These are phyloP conservation scores for Kandelia obovata DNA, from an alignment of 345 rosid species.

Conservation along the genomic window DNA sequence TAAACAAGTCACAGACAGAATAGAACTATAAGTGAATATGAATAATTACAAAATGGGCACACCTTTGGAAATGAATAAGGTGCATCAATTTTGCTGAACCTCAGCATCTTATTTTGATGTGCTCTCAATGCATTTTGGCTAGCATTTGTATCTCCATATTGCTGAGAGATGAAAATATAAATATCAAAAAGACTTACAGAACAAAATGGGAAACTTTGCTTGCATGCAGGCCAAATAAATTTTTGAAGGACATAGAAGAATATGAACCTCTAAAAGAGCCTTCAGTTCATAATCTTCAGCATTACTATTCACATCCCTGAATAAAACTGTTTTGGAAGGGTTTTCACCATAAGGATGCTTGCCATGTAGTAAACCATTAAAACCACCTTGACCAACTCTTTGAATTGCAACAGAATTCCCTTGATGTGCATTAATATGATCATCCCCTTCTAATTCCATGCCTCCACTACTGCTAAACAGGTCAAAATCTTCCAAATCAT, in stretches of 20 bases:
- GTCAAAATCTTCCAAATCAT: constrained; percentile 82
- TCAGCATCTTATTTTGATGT: constrained; percentile 18
- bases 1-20: neutral
- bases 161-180: constrained; percentile 37
- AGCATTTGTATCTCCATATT: constrained; percentile 12
- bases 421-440: constrained; percentile 22
- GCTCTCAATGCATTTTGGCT: constrained; percentile 22
- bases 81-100: constrained; percentile 19
- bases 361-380: constrained; percentile 47
- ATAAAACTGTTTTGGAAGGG: constrained; percentile 86
- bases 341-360: constrained; percentile 57
- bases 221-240: constrained; percentile 4
- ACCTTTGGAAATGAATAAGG: constrained; percentile 25
- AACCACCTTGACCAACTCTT: constrained; percentile 39
- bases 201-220: neutral
- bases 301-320: constrained; percentile 66
- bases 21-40: neutral
- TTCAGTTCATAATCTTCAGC: constrained; percentile 75
- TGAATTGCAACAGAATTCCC: constrained; percentile 29
- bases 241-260: neutral
- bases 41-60: neutral
- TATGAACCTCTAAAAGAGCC: constrained; percentile 75
- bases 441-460: constrained; percentile 76
- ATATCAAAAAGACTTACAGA: constrained; percentile 1
- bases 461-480: constrained; percentile 91